These are phyloP conservation scores for Thuidium tamariscinum DNA, from an alignment of 225 moss, liverwort and hornwort species.

Conservation along the genomic window DNA sequence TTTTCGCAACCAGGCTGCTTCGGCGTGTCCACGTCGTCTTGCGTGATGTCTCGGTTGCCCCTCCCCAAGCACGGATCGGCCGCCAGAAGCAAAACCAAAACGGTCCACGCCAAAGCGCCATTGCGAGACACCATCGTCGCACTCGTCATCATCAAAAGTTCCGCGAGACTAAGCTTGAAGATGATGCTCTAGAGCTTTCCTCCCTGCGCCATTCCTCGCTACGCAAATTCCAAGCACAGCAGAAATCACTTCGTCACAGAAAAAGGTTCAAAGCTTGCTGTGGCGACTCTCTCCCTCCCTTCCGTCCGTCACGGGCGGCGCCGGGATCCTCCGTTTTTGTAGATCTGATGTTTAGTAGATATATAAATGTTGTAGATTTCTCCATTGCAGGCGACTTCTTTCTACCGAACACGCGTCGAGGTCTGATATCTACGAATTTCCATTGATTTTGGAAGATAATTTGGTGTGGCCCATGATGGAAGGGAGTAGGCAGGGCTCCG, in stretches of 20 bases:
- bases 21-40: conserved; percentile 23
- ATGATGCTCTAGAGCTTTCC: not conserved
- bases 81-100: conserved; percentile 8
- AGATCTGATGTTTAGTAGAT: not conserved
- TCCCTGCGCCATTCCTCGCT: not conserved
- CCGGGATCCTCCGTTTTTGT: not conserved
- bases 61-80: conserved; percentile 10
- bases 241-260: not conserved
- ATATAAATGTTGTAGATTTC: fast-evolving
- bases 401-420: not conserved
- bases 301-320: not conserved
- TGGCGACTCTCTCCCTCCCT: not conserved
- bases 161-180: not conserved
- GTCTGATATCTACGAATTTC: not conserved
- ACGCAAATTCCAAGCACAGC: not conserved
- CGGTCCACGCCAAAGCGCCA: not conserved
- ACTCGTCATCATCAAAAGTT: not conserved
- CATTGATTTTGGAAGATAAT: not conserved
- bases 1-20: conserved; percentile 47
- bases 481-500: not conserved
- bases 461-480: too few relatives aligned
- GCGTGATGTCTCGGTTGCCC: conserved; percentile 19
- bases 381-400: not conserved
- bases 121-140: conserved; percentile 6
- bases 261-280: not conserved